A percentile compares a stretch with the other conserved stretches of the same genome.
Conservation (phyloP, 192 early-diverging fungal species). For the Podila epigama region DNA sequence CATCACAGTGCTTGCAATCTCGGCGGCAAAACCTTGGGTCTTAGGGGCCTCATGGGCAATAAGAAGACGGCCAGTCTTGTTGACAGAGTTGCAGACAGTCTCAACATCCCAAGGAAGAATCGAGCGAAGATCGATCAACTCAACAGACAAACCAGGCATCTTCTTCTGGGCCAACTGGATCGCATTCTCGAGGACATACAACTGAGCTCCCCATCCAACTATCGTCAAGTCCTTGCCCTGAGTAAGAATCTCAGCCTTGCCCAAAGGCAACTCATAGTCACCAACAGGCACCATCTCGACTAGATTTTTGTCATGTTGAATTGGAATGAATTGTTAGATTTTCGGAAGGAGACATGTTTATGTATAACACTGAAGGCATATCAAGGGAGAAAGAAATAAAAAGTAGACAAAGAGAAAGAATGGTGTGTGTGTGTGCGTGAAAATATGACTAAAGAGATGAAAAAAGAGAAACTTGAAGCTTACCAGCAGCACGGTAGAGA, state of each 20-base stretch:
- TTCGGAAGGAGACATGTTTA: background rate
- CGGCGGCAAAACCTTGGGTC: constrained; percentile 90
- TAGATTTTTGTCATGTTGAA: constrained; percentile 16
- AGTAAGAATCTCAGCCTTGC: constrained; percentile 91
- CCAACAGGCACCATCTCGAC: constrained; percentile 94
- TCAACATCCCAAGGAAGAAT: constrained; percentile 94
- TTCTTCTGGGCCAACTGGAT: constrained; percentile 85
- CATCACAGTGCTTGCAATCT: constrained; percentile 88
- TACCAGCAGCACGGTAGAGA: constrained; percentile 90
- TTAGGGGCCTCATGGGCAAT: constrained; percentile 94
- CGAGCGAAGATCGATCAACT: constrained; percentile 92
- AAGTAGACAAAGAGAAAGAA: background rate
- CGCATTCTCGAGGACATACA: constrained; percentile 93
- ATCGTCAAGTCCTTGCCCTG: constrained; percentile 88
- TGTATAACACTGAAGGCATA: too few species aligned
- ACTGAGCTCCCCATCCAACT: constrained; percentile 90
- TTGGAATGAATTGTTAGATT: background rate
- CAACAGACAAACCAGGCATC: constrained; percentile 85
- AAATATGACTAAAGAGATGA: too few species aligned
- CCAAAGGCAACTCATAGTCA: constrained; percentile 90
- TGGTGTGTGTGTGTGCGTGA: too few species aligned
- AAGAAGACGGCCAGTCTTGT: constrained; percentile 91
- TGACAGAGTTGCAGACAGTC: constrained; percentile 88
- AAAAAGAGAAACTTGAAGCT: background rate
- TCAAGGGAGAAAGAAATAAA: background rate